phyloP scores from a whole-genome alignment of 495 filamentous ascomycete species.

The Cladorrhinum samala region DNA sequence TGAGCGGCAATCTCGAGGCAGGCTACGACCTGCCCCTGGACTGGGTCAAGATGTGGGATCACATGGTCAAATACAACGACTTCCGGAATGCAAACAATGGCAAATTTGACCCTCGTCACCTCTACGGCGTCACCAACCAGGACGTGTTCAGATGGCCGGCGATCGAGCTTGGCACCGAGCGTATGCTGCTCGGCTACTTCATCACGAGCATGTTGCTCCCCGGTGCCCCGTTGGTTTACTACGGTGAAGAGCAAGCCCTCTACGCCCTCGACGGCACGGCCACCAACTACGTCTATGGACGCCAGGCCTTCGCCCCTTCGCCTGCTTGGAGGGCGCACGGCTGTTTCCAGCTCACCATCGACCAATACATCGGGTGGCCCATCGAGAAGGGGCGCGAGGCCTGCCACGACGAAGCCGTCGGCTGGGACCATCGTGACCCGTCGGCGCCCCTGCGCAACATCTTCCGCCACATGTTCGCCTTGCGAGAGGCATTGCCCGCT shows the following conservation, averaged over 20 bases:
- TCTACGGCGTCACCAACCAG: conserved; percentile 66
- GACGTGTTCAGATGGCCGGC: conserved; percentile 72
- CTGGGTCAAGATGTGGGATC: conserved; percentile 58
- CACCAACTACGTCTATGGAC: conserved; percentile 64
- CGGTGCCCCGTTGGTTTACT: conserved; percentile 58
- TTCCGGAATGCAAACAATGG: conserved; percentile 60
- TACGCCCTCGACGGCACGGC: conserved; percentile 64
- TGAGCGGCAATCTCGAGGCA: conserved; percentile 57
- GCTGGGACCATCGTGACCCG: conserved; percentile 64
- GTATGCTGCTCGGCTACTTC: conserved; percentile 56
- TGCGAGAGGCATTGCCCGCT: conserved; percentile 53
- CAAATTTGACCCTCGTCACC: conserved; percentile 63
- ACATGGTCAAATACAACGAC: conserved; percentile 59
- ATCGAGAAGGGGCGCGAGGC: conserved; percentile 49
- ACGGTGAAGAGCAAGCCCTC: conserved; percentile 67
- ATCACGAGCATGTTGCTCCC: conserved; percentile 61
- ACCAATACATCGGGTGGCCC: conserved; percentile 56
- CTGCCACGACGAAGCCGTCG: conserved; percentile 53
- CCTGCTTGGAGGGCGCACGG: conserved; percentile 66
- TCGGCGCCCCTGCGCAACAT: conserved; percentile 61
- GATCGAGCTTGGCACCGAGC: conserved; percentile 56
- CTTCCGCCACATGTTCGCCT: conserved; percentile 60
- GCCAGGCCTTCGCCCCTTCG: conserved; percentile 59
- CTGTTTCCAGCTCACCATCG: conserved; percentile 53
- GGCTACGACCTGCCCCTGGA: conserved; percentile 55